Evolutionary conservation across 2,329 filamentous ascomycete genomes (phyloP).

Genomic region (Diplodia scrobiculata): DNA sequence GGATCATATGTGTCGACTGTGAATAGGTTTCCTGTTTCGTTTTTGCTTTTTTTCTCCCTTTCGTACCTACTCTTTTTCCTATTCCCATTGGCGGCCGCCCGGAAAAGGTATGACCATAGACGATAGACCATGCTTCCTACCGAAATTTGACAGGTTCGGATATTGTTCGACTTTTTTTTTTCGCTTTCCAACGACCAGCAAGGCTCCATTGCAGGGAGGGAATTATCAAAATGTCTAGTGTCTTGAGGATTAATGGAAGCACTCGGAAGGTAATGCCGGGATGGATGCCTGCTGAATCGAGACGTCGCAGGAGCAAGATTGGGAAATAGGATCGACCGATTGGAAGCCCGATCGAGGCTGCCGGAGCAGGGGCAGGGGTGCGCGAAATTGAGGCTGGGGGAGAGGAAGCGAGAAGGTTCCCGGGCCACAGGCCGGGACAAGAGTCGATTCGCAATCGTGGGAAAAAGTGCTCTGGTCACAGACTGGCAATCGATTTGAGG

Average conservation of each 20-base stretch:
- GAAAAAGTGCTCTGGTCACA: neutral
- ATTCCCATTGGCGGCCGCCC: conserved; percentile 6
- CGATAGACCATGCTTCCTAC: conserved; percentile 6
- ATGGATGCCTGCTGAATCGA: neutral
- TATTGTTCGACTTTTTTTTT: neutral
- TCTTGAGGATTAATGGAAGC: neutral
- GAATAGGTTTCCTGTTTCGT: neutral
- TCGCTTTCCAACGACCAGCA: neutral
- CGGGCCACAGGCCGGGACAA: neutral
- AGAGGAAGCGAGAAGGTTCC: neutral
- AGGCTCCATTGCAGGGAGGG: neutral
- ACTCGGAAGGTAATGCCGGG: neutral
- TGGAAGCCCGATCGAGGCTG: neutral
- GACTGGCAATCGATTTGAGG: neutral
- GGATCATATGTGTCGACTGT: neutral
- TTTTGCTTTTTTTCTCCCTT: neutral
- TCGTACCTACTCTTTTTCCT: neutral
- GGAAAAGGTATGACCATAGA: conserved; percentile 14
- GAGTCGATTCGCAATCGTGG: neutral
- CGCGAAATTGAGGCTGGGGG: neutral
- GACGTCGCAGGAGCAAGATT: neutral
- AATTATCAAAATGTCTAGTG: neutral
- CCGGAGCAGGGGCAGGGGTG: neutral
- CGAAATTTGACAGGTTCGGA: conserved; percentile 12
- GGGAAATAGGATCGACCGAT: neutral